These are phyloP conservation scores for Xylariaceae sp. DNA, from an alignment of 2,329 filamentous ascomycete species.

Conservation along the genomic window DNA sequence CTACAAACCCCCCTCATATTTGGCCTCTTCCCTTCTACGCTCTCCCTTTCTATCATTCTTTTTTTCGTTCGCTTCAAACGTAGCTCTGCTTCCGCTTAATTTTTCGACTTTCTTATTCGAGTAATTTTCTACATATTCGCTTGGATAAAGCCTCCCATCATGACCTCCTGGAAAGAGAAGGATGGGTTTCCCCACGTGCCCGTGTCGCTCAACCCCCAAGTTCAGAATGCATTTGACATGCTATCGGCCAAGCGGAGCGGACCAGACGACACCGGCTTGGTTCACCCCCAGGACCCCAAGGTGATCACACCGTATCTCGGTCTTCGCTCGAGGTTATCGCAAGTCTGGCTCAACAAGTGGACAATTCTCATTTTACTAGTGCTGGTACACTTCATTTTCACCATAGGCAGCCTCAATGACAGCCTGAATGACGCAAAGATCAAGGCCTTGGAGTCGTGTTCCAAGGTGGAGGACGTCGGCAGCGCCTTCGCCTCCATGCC, in stretches of 20 bases:
- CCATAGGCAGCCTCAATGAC: constrained; percentile 64
- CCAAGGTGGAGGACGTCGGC: constrained; percentile 84
- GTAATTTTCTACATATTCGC: constrained; percentile 4
- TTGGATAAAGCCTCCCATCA: constrained; percentile 17
- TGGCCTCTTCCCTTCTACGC: neutral
- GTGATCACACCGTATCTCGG: constrained; percentile 83
- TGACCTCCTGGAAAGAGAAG: constrained; percentile 20
- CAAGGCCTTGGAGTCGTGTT: constrained; percentile 84
- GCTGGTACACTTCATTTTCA: constrained; percentile 72
- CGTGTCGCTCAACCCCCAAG: constrained; percentile 27
- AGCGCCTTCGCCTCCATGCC: constrained; percentile 98
- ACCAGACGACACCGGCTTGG: neutral
- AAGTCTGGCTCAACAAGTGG: constrained; percentile 98
- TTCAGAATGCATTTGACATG: constrained; percentile 29
- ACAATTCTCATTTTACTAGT: constrained; percentile 84
- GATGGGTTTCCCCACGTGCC: constrained; percentile 21
- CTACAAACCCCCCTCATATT: neutral
- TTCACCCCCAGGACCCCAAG: constrained; percentile 38
- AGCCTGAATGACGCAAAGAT: constrained; percentile 70
- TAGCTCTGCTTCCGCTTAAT: neutral
- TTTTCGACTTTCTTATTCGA: neutral
- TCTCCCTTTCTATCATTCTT: neutral
- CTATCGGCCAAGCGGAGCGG: constrained; percentile 12
- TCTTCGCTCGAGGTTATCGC: constrained; percentile 80
- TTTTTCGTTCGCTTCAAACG: neutral